These are phyloP conservation scores for Paramecium sexaurelia DNA, from an alignment of 73 alveolate genomes.

Conservation along the genomic window DNA sequence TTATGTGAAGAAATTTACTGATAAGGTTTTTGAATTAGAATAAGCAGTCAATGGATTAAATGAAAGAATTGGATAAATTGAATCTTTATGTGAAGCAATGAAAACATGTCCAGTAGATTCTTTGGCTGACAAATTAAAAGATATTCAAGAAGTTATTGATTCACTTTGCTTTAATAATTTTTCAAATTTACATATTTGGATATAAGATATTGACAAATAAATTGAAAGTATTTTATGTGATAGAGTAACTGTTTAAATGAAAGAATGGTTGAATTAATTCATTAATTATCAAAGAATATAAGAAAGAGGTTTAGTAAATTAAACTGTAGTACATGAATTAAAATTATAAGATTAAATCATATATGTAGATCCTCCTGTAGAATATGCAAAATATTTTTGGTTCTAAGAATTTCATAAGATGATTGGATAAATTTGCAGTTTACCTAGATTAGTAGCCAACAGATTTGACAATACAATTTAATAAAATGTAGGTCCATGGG, in stretches of 20 bases:
- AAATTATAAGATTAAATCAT: slow-evolving; percentile 87
- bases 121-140: slow-evolving; percentile 67
- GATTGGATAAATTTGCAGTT: slow-evolving; percentile 77
- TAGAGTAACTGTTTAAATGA: slow-evolving; percentile 80
- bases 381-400: slow-evolving; percentile 98
- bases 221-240: slow-evolving; percentile 83
- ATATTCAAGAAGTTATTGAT: slow-evolving; percentile 86
- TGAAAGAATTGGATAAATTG: slow-evolving; percentile 77
- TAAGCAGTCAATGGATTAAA: slow-evolving; percentile 85
- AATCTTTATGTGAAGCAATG: slow-evolving; percentile 70
- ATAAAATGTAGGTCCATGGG: slow-evolving; percentile 31
- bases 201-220: slow-evolving; percentile 82
- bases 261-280: slow-evolving; percentile 87
- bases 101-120: slow-evolving; percentile 58
- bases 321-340: slow-evolving; percentile 82
- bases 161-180: slow-evolving; percentile 81
- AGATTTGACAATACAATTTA: slow-evolving; percentile 49
- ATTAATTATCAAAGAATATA: slow-evolving; percentile 45
- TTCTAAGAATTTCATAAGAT: slow-evolving; percentile 89
- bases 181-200: slow-evolving; percentile 89
- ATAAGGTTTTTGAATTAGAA: slow-evolving; percentile 85
- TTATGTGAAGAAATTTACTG: slow-evolving; percentile 79
- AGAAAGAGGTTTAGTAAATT: slow-evolving; percentile 70
- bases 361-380: slow-evolving; percentile 96
- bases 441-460: slow-evolving; percentile 48